Base-by-base conservation (phyloP, 2,329 filamentous ascomycete species). In the Byssothecium circinans region DNA sequence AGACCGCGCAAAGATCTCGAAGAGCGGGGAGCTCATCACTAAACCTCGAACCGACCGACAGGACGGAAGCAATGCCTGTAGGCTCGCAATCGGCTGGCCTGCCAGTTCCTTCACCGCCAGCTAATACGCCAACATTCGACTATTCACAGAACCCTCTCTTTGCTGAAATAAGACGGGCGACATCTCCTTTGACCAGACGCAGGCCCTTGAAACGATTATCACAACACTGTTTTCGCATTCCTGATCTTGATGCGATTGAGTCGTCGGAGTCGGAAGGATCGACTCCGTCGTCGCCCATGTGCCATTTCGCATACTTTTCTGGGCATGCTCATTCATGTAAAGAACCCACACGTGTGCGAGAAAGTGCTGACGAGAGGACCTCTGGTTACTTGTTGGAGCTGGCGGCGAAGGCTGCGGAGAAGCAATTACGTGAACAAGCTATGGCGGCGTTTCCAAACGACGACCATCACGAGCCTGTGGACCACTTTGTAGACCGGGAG, bases 401-500 rank as follows among this genome's bases (percentile, higher is more conserved):
- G 47, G 89, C 91, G 35, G 88, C 88, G 41, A 86, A 85, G 62
- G 86, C 90, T 62, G 88, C 88, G 8, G 86, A 94, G 67, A 84
- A 85, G 62, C 87, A 92, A 67, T 77, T 96, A 54, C 84, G 87
- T 53, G 89, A 95, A 59, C 79, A 83, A 62, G 88, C 86, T 39
- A 78, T 91, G 65, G 85, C 85, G 32, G 88, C 87, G 1, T 91
- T 90, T 63, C 87, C 87, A 62, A 88, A 86, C 62, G 81, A 82
- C 10, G 79, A 86, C 33, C 81, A 82, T 52, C 83, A 87, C 60
- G 85, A 86, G 53, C 85, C 83, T 35, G 84, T 88, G 7, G 81
- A 86, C 58, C 87, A 90, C 62, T 90, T 87, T 66, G 83, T 86
- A 49, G 79, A 84, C 48, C 81, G 84, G 56, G 83, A 84, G 51